phyloP scores from a whole-genome alignment of 805 yeast species.

The Wickerhamiella allomyrinae region DNA sequence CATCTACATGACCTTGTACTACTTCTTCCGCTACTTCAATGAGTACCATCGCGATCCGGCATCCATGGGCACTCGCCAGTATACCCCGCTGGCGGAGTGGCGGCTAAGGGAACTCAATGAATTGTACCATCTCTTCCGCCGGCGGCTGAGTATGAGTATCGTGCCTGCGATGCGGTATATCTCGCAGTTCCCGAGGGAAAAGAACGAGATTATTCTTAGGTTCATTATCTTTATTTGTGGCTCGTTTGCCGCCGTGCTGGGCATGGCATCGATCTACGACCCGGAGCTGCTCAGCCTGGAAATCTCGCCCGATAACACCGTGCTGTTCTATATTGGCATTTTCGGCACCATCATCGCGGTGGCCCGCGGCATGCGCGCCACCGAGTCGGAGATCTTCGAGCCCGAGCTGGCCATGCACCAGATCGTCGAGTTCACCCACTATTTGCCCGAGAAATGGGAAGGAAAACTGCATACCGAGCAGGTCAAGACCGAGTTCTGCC shows the following conservation, averaged over 20 bases:
- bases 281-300: conserved; percentile 88
- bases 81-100: conserved; percentile 93
- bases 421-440: conserved; percentile 81
- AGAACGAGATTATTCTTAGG: conserved; percentile 38
- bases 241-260: conserved; percentile 78
- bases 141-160: conserved; percentile 61
- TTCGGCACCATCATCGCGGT: conserved; percentile 84
- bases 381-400: conserved; percentile 63
- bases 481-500: conserved; percentile 72
- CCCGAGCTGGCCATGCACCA: conserved; percentile 77
- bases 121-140: conserved; percentile 72
- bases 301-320: conserved; percentile 64
- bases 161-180: conserved; percentile 73
- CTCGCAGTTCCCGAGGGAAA: conserved; percentile 82
- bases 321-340: conserved; percentile 73
- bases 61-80: conserved; percentile 67
- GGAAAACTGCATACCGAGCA: conserved; percentile 70
- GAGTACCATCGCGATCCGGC: conserved; percentile 85
- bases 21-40: conserved; percentile 82
- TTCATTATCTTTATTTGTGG: conserved; percentile 69
- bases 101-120: conserved; percentile 89
- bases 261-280: conserved; percentile 60
- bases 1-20: conserved; percentile 63
- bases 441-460: conserved; percentile 77
- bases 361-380: conserved; percentile 54